phyloP scores from a whole-genome alignment of 2,329 filamentous ascomycete species.

The Aspergillus alliaceus region DNA sequence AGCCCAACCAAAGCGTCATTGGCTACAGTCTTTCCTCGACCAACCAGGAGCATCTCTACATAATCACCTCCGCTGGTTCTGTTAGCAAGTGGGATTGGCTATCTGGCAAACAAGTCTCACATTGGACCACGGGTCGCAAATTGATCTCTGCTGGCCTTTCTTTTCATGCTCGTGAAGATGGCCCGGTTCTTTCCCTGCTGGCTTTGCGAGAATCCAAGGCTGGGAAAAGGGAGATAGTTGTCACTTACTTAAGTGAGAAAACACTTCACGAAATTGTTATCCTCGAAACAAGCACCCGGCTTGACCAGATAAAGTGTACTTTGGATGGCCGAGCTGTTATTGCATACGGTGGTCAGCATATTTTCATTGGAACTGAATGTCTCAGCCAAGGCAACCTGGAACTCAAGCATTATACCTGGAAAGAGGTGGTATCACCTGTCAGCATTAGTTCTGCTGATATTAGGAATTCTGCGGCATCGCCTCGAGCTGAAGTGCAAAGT shows the following conservation, averaged over 20 bases:
- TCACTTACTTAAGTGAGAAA: constrained; percentile 22
- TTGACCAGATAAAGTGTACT: constrained; percentile 30
- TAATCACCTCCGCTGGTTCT: constrained; percentile 52
- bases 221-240: constrained; percentile 38
- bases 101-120: constrained; percentile 43
- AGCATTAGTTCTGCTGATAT: constrained; percentile 68
- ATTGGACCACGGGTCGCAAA: constrained; percentile 44
- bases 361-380: constrained; percentile 61
- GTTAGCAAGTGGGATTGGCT: constrained; percentile 62
- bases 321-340: constrained; percentile 35
- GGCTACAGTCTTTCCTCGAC: constrained; percentile 53
- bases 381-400: constrained; percentile 34
- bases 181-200: constrained; percentile 37
- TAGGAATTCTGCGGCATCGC: constrained; percentile 42
- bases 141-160: constrained; percentile 33
- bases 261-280: constrained; percentile 23
- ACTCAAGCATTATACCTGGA: constrained; percentile 52
- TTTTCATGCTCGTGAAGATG: constrained; percentile 19
- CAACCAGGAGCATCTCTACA: constrained; percentile 54
- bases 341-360: constrained; percentile 39
- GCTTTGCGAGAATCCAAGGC: constrained; percentile 38
- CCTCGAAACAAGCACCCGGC: constrained; percentile 29
- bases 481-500: constrained; percentile 1
- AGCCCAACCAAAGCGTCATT: constrained; percentile 48
- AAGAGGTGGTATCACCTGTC: constrained; percentile 57